phyloP scores from a whole-genome alignment of 2,329 filamentous ascomycete species.

The Ophiostoma quercus region DNA sequence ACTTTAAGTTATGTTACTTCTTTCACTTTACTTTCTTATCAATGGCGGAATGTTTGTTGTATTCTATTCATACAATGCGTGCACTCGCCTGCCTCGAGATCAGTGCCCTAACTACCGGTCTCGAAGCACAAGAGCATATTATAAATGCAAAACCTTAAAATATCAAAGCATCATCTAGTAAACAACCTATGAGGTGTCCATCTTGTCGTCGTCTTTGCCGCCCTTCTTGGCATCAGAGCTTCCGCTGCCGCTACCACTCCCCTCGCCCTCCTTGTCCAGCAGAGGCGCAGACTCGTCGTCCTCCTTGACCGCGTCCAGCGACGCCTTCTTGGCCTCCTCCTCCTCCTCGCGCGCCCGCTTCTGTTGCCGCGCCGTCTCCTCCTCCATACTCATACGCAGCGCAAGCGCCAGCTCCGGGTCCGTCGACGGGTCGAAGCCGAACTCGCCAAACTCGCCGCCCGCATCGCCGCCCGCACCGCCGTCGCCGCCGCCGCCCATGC shows the following conservation, averaged over 20 bases:
- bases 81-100: neutral
- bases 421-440: constrained; percentile 82
- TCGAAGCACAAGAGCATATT: neutral
- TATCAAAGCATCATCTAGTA: neutral
- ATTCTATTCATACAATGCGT: constrained; percentile 11
- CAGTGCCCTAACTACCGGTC: neutral
- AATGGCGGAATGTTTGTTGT: neutral
- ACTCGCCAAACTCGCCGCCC: constrained; percentile 65
- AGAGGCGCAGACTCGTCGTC: constrained; percentile 64
- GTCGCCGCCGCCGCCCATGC: constrained; percentile 51
- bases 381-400: constrained; percentile 94
- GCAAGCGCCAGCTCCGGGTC: constrained; percentile 94
- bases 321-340: constrained; percentile 46
- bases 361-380: constrained; percentile 91
- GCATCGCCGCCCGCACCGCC: constrained; percentile 50
- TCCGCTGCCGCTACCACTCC: constrained; percentile 51
- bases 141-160: constrained; percentile 8
- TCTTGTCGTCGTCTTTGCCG: constrained; percentile 62
- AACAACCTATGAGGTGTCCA: constrained; percentile 70
- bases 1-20: neutral
- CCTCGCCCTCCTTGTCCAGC: constrained; percentile 58
- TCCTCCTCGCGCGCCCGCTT: constrained; percentile 74
- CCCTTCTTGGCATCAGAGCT: constrained; percentile 45
- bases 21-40: neutral
- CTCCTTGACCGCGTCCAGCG: constrained; percentile 74